Evolutionary conservation across 208 protist species (phyloP), one percentile per base, ranked within the genome.

Genomic region (Angomonas deanei): DNA sequence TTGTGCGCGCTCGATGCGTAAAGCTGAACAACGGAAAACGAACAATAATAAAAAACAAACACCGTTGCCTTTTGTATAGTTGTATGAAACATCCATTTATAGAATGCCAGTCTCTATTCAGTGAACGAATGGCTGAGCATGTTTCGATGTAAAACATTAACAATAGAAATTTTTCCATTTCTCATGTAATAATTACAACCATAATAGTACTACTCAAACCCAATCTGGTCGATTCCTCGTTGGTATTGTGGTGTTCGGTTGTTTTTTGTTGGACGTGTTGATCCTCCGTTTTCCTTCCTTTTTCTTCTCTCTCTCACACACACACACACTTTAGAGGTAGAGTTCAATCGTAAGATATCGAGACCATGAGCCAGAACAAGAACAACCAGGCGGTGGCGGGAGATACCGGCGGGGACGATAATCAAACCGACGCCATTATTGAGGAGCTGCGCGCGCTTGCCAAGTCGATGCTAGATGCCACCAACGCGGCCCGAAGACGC

Each of bases 1-100:
- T 64, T 97, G 8, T 97, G 91, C 68, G 82, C 90, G 36, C 76
- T 97, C 15, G 89, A 97, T 61, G 86, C 86, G 39, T 97, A 68
- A 50, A 10, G 17, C 34, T 38, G 65, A 26, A 30, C 3, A 27
- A 8, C 53, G 23, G 5, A 6, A 66, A 15, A 50, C 56, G 13
- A 50, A 39, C 13, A 1, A 27, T n/a, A 53, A 47, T n/a, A 21
- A 8, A 39, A 39, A 13, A 5, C 13, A 39, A 5, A 39, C 34
- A 13, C 34, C 8, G 8, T 39, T 39, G 8, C 34, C 5, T 39
- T 17, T 5, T 39, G 5, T 39, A 39, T 13, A 5, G 8, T 39
- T 5, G 13, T 39, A 39, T 13, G 8, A 39, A 39, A n/a, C n/a
- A n/a, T n/a, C n/a, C n/a, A n/a, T n/a, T n/a, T n/a, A n/a, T n/a